Percentiles rank a stretch among this genome's conserved stretches.
phyloP scores from a whole-genome alignment of 768 basidiomycete genomes.

The Collybia sordida region DNA sequence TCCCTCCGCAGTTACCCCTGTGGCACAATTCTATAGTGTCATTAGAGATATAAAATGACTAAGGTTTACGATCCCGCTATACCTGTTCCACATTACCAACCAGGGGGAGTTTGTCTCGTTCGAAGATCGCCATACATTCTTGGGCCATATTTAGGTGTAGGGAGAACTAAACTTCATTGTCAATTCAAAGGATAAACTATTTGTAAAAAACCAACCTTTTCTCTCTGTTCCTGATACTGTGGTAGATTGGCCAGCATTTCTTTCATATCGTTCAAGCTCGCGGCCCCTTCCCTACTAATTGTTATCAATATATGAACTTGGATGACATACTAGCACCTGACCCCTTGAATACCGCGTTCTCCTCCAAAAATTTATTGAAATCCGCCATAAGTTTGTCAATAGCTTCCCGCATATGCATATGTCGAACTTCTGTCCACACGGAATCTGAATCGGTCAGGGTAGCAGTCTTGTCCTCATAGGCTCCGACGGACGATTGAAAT shows the following conservation, averaged over 20 bases:
- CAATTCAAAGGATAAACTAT: not conserved
- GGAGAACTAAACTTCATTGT: conserved; percentile 68
- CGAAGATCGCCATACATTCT: conserved; percentile 94
- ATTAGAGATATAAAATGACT: not conserved
- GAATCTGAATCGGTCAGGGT: conserved; percentile 83
- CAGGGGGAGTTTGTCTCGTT: conserved; percentile 78
- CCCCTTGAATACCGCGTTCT: conserved; percentile 95
- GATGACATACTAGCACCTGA: conserved; percentile 28
- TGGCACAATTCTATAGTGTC: conserved; percentile 78
- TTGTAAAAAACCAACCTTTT: conserved; percentile 59
- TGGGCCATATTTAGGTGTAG: conserved; percentile 97
- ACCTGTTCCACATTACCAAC: conserved; percentile 93
- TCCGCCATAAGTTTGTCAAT: conserved; percentile 96
- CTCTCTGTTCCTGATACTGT: conserved; percentile 92
- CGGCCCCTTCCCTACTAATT: conserved; percentile 64
- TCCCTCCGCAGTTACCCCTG: conserved; percentile 87
- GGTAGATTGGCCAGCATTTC: conserved; percentile 96
- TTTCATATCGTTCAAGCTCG: conserved; percentile 96
- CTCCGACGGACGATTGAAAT: conserved; percentile 86
- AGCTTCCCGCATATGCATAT: conserved; percentile 98
- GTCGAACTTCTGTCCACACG: conserved; percentile 91
- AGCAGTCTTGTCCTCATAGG: conserved; percentile 86
- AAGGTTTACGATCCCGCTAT: conserved; percentile 18
- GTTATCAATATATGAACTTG: conserved; percentile 2
- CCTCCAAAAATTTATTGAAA: conserved; percentile 92